A percentile compares a stretch with the other conserved stretches of the same genome.
Conservation (phyloP, 371 early-diverging fungal genomes). For the Circinella minor region DNA sequence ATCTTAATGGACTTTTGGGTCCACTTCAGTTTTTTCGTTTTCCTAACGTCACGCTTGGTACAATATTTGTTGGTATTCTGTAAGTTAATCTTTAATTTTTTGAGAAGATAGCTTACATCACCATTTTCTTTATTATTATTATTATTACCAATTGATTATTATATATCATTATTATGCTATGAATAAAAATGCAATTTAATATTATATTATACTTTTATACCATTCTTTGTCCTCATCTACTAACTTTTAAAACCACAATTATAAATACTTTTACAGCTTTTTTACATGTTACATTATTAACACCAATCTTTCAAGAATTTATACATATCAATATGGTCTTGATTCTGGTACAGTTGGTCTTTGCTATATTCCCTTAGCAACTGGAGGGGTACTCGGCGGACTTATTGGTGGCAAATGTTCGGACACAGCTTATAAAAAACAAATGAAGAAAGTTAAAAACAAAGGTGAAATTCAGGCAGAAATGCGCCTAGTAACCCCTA, state of each 20-base stretch:
- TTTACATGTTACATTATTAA: conserved; percentile 27
- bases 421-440: conserved; percentile 31
- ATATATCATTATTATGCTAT: too few species aligned
- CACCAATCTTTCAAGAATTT: conserved; percentile 31
- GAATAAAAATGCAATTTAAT: too few species aligned
- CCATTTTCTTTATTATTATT: too few species aligned
- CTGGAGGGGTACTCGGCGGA: conserved; percentile 40
- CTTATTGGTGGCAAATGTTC: conserved; percentile 43
- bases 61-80: conserved; percentile 38
- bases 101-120: too few species aligned
- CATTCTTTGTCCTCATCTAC: too few species aligned
- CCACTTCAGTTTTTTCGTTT: conserved; percentile 33
- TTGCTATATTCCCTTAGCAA: conserved; percentile 29
- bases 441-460: conserved; percentile 21
- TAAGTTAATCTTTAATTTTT: conserved; percentile 23
- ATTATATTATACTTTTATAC: too few species aligned
- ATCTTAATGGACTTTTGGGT: conserved; percentile 28
- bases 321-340: conserved; percentile 31
- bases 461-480: conserved; percentile 33
- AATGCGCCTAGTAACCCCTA: conserved; percentile 36
- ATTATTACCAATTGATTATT: too few species aligned
- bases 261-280: background rate
- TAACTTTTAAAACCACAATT: too few species aligned
- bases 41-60: conserved; percentile 37
- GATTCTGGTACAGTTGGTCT: conserved; percentile 33